Percentiles rank a stretch among this genome's conserved stretches.
phyloP scores from a whole-genome alignment of 371 early-diverging fungal species.

The Rhizomucor miehei region DNA sequence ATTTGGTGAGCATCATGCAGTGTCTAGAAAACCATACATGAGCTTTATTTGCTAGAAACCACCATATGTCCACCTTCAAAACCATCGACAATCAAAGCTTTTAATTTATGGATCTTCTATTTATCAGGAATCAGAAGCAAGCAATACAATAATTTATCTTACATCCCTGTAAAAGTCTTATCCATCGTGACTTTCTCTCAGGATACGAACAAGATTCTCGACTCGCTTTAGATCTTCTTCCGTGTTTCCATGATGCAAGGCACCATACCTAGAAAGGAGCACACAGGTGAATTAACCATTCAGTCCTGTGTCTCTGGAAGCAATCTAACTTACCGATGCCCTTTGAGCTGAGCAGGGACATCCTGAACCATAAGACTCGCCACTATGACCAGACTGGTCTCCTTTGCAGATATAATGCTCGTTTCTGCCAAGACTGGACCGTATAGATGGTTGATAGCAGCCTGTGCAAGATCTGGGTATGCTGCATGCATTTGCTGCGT shows the following conservation, averaged over 20 bases:
- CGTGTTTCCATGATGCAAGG: slow-evolving; percentile 31
- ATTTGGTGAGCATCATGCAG: no score
- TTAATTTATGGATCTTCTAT: no score
- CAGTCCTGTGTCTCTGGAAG: no score
- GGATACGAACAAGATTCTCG: slow-evolving; percentile 9
- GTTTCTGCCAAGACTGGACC: slow-evolving; percentile 28
- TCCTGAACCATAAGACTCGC: slow-evolving; percentile 25
- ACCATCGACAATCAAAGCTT: no score
- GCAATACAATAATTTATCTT: no score
- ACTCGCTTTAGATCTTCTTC: slow-evolving; percentile 18
- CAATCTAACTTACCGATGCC: slow-evolving; percentile 17
- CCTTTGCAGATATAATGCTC: slow-evolving; percentile 20
- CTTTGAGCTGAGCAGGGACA: slow-evolving; percentile 27
- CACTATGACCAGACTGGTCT: slow-evolving; percentile 33
- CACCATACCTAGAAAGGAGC: slow-evolving; percentile 17
- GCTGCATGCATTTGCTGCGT: slow-evolving; percentile 21
- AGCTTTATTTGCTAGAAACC: no score
- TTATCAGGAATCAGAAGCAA: no score
- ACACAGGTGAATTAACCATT: no score
- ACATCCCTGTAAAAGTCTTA: no score
- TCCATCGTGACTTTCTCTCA: not conserved
- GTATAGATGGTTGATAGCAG: slow-evolving; percentile 36
- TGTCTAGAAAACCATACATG: no score
- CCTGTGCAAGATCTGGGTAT: slow-evolving; percentile 36
- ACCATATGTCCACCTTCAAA: no score